phyloP scores from a whole-genome alignment of 352 stramenopile genomes.

The Globisporangium paddicum region DNA sequence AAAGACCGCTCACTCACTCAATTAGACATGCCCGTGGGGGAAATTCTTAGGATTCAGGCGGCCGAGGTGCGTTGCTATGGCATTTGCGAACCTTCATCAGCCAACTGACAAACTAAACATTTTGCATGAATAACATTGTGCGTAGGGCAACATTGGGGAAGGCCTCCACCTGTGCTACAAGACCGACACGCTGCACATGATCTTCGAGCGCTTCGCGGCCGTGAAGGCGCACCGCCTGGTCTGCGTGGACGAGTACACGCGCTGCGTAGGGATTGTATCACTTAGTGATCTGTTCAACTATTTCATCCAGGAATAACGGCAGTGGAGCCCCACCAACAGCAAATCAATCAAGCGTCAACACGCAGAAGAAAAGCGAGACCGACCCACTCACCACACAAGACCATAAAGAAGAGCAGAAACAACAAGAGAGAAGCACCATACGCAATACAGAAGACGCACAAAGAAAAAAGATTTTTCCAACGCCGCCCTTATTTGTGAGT shows the following conservation, averaged over 20 bases:
- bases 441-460: conserved; percentile 12
- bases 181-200: conserved; percentile 88
- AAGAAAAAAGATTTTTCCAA: conserved; percentile 1
- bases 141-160: conserved; percentile 75
- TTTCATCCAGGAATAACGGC: conserved; percentile 70
- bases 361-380: not conserved
- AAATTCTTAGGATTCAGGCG: conserved; percentile 83
- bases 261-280: conserved; percentile 79
- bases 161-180: conserved; percentile 85
- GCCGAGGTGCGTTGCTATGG: conserved; percentile 46
- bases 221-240: conserved; percentile 85
- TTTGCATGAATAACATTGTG: not conserved
- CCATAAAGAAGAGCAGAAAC: not conserved
- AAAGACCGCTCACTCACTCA: conserved; percentile 85
- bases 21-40: conserved; percentile 86
- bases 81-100: not conserved
- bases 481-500: not conserved
- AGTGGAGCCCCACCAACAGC: not conserved
- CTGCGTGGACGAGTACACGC: conserved; percentile 81
- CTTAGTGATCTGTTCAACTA: conserved; percentile 91
- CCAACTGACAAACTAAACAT: no score
- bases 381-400: not conserved
- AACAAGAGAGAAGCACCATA: conserved; percentile 1
- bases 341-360: not conserved
- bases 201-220: conserved; percentile 84